These are phyloP conservation scores for Plantago major DNA, from an alignment of 257 asterid genomes.

Conservation along the genomic window DNA sequence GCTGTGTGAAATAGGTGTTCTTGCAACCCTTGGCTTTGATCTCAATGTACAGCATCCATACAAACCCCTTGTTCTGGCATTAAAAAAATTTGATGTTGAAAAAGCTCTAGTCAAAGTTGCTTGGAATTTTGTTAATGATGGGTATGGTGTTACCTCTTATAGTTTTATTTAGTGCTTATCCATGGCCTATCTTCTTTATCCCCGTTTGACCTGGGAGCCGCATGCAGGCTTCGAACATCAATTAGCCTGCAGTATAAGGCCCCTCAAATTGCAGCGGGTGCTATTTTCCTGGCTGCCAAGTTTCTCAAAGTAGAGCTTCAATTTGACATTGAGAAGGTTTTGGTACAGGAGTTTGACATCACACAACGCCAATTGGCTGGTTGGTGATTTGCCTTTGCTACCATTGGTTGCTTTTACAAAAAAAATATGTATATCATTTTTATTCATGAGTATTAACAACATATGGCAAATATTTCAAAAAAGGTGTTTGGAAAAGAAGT, in stretches of 20 bases:
- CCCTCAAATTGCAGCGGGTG: constrained; percentile 99
- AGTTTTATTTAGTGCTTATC: constrained; percentile 29
- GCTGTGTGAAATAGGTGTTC: constrained; percentile 81
- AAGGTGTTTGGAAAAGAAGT: not conserved
- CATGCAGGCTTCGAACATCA: constrained; percentile 97
- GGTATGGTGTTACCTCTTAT: constrained; percentile 39
- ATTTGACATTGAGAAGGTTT: constrained; percentile 82
- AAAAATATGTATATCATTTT: not conserved
- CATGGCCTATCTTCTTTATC: constrained; percentile 39
- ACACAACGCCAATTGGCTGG: constrained; percentile 99
- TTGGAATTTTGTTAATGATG: constrained; percentile 98
- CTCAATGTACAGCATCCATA: constrained; percentile 84
- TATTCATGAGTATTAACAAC: not conserved
- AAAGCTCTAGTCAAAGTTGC: constrained; percentile 95
- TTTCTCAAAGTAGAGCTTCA: constrained; percentile 98
- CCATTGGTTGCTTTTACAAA: constrained; percentile 25
- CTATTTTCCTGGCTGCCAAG: constrained; percentile 98
- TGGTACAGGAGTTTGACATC: constrained; percentile 99
- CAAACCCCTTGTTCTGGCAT: constrained; percentile 92
- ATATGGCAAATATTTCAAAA: not conserved
- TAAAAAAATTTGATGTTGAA: constrained; percentile 85
- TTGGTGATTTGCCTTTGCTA: constrained; percentile 42
- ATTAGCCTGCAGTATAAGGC: constrained; percentile 97
- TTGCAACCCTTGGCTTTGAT: constrained; percentile 82
- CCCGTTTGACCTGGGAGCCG: constrained; percentile 67